Evolutionary conservation across 1,284 basidiomycete species (phyloP).

Genomic region (Pseudozyma tsukubaensis): DNA sequence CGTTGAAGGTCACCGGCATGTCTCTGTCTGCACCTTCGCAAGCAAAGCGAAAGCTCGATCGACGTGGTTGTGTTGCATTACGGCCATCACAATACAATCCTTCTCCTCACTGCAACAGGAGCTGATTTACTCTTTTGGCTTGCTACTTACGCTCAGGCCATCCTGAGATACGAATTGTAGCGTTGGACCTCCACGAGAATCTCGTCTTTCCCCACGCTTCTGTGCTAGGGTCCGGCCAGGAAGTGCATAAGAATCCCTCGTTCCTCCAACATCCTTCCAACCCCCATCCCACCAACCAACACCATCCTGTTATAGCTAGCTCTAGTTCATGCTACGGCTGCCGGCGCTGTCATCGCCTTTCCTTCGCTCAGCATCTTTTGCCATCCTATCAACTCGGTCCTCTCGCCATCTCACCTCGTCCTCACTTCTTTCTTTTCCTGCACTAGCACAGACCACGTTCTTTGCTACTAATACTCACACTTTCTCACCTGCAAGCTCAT

Average conservation of each 20-base stretch:
- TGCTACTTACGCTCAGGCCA: conserved; percentile 5
- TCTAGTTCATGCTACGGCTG: conserved; percentile 33
- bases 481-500: neutral
- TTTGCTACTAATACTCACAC: neutral
- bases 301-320: neutral
- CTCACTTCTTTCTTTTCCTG: neutral
- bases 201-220: neutral
- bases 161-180: neutral
- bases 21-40: neutral
- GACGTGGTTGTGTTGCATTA: conserved; percentile 5
- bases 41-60: conserved; percentile 13
- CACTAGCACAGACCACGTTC: neutral
- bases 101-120: neutral
- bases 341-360: conserved; percentile 35
- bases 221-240: neutral
- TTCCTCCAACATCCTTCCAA: neutral
- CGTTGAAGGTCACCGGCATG: neutral
- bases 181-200: too few relatives aligned
- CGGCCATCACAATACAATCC: neutral
- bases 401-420: neutral
- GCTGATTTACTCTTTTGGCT: neutral
- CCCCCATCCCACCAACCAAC: conserved; percentile 2
- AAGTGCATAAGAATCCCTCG: neutral
- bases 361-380: conserved; percentile 3
- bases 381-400: too few relatives aligned